Evolutionary conservation across 2,329 filamentous ascomycete genomes (phyloP), one percentile per base, ranked within the genome.

Genomic region (Fusarium dlaminii): DNA sequence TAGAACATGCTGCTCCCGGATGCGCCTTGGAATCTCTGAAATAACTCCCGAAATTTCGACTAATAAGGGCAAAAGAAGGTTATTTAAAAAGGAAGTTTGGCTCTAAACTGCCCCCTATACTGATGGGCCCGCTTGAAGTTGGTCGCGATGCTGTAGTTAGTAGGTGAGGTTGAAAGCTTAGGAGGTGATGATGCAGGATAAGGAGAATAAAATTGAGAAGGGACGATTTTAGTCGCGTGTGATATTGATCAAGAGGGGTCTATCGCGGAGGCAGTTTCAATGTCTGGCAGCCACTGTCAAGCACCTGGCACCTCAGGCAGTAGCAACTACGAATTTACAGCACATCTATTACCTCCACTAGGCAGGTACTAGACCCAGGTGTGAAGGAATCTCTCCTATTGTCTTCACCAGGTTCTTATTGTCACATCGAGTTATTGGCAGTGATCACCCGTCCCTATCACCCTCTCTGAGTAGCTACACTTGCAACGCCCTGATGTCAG

Each of bases 1-100:
- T 98, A 98, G 81, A 98, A 98, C 95, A 98, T 98, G 76, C 42
- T 70, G 61, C 43, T 63, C 52, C 60, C 14, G 30, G 24, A 46
- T 43, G n/a, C 34, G 49, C 20, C 46, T 40, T 32, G 8, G 30
- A 24, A 51, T 39, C 15, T 5, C 37, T 15, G 34, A 54, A 29
- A 29, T n/a, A 15, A 24, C 32, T 14, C 11, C 12, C 12, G 14
- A 58, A 37, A 45, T 5, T 37, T 51, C 8, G 18, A 34, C 48
- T 9, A 34, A 60, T 22, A 29, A 54, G 24, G 27, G 27, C 10
- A 48, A 46, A 39, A 22, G 15, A 46, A 42, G 27, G 7, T 20
- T 39, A 40, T n/a, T 13, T n/a, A 32, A 48, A 27, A 17, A 24
- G n/a, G 14, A 48, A 36, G 29, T 30, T 7, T 68, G 36, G 17